Base-by-base conservation (phyloP, 495 filamentous ascomycete species). In the Hypoxylon lienhwacheense region DNA sequence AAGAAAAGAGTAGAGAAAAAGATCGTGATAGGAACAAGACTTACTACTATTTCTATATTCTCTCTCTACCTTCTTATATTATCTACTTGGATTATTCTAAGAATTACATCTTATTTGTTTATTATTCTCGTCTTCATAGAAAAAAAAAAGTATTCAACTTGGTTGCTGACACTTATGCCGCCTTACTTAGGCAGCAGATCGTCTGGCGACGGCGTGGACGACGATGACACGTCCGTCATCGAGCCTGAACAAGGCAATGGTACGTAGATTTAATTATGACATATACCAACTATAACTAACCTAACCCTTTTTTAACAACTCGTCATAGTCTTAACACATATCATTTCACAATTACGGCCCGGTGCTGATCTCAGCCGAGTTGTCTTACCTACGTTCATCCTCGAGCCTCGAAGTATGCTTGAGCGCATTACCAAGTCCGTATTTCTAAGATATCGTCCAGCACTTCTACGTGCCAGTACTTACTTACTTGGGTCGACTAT, bases 361-460 rank as follows among this genome's bases (percentile, higher is more conserved):
- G 93, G 93, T 49, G 93, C 93, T 47, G 93, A 99, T 68, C 77
- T 99, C 52, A 95, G 89, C 71, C 84, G 91, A 60, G 91, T 99
- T 46, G 90, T 91, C 21, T 75, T 99, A 52, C 93, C 93, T 20
- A 99, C 93, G 25, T 99, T 99, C 72, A 99, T 99, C 61, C 79
- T 99, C 40, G 93, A 99, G 69, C 93, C 93, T 3, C 85, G 89
- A 64, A 96, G 91, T 55, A 99, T 99, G 93, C 72, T 99, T 64
- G 93, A 99, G 73, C 81, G 93, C 25, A 99, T 99, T 61, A 99
- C 93, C 63, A 99, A 98, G 91, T 96, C 52, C 59, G 62, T 51
- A 45, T 10, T 8, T 15, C 34, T 15, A 80, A 15, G 39, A 7
- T 24, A 10, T 12, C 60, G 16, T 17, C 19, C 7, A 6, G 8